phyloP scores from a whole-genome alignment of 371 early-diverging fungal genomes.

The Apophysomyces sp. region DNA sequence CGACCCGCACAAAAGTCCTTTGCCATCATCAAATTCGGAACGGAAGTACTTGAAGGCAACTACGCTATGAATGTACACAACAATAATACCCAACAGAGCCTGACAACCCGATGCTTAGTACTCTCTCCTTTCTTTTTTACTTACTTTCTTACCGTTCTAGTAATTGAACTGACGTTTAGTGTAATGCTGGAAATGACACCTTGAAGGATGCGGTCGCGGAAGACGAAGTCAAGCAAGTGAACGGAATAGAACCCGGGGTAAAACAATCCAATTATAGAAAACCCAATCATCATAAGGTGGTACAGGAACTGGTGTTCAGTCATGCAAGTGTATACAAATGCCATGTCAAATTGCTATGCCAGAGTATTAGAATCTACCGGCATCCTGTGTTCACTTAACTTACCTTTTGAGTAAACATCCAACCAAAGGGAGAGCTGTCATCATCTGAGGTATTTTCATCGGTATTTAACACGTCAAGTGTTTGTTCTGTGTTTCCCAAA shows the following conservation, averaged over 20 bases:
- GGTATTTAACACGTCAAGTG: background rate
- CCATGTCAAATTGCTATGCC: conserved; percentile 3
- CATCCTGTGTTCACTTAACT: background rate
- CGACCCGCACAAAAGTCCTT: conserved; percentile 49
- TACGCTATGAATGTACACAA: conserved; percentile 54
- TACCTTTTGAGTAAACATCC: conserved; percentile 5
- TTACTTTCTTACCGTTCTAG: conserved; percentile 37
- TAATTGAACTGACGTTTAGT: conserved; percentile 51
- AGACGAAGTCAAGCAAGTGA: conserved; percentile 60
- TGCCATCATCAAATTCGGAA: conserved; percentile 42
- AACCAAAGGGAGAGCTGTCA: background rate
- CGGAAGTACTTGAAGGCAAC: conserved; percentile 54
- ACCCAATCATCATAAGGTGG: conserved; percentile 36
- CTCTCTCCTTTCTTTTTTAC: background rate
- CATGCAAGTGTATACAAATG: conserved; percentile 22
- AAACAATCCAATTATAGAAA: conserved; percentile 40
- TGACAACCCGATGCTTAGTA: background rate
- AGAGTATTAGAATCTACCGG: background rate
- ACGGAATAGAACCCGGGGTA: conserved; percentile 47
- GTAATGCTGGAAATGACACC: conserved; percentile 62
- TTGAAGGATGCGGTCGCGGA: conserved; percentile 55
- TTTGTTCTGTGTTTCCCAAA: background rate
- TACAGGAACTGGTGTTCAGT: conserved; percentile 35
- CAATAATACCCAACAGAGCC: conserved; percentile 49
- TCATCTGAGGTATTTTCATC: background rate